Percentiles rank a stretch among this genome's conserved stretches.
Evolutionary conservation across 768 basidiomycete genomes (phyloP).

Genomic region (Lactarius akahatsu): DNA sequence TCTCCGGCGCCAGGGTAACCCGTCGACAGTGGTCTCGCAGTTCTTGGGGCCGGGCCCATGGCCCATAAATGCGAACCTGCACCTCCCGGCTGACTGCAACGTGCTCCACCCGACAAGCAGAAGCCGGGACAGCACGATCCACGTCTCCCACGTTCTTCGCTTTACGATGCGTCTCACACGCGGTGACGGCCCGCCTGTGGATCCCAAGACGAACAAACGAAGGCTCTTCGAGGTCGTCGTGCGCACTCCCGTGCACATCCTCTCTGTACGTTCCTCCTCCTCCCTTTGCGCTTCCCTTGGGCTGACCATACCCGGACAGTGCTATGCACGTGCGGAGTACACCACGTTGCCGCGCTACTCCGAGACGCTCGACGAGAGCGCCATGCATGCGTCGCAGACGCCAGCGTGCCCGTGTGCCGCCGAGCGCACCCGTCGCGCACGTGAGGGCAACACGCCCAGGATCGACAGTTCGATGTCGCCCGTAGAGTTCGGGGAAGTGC

Average conservation of each 20-base stretch:
- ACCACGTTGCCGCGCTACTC: slow-evolving; percentile 18
- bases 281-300: neutral
- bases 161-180: slow-evolving; percentile 80
- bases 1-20: slow-evolving; percentile 48
- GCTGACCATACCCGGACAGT: slow-evolving; percentile 4
- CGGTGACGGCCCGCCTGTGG: slow-evolving; percentile 64
- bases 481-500: slow-evolving; percentile 24
- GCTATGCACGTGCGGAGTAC: slow-evolving; percentile 20
- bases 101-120: slow-evolving; percentile 74
- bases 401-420: slow-evolving; percentile 13
- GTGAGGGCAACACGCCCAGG: neutral
- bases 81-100: slow-evolving; percentile 63
- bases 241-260: slow-evolving; percentile 80
- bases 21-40: slow-evolving; percentile 55
- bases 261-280: slow-evolving; percentile 60
- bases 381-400: neutral
- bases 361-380: slow-evolving; percentile 18
- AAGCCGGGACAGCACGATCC: slow-evolving; percentile 72
- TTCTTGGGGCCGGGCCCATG: slow-evolving; percentile 86
- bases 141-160: slow-evolving; percentile 75
- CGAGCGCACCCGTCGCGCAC: slow-evolving; percentile 8
- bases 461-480: neutral
- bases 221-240: slow-evolving; percentile 88
- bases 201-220: slow-evolving; percentile 64
- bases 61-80: slow-evolving; percentile 68